These are phyloP conservation scores for Porphyrellus sp. DNA, from an alignment of 1,284 basidiomycete genomes.

Conservation along the genomic window DNA sequence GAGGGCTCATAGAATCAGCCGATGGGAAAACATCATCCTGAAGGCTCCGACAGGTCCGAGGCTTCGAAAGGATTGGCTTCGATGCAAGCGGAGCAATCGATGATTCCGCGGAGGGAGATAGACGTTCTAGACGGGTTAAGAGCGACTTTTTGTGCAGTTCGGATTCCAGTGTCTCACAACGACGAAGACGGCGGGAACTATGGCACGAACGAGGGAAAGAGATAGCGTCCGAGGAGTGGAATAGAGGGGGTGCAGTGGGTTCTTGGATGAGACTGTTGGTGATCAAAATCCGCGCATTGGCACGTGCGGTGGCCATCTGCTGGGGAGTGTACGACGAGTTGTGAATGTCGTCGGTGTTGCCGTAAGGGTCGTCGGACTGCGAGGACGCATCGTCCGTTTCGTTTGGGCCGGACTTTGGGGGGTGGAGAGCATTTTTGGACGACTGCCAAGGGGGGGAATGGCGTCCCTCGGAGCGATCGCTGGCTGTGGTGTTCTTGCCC, in stretches of 20 bases:
- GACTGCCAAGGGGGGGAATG: constrained; percentile 19
- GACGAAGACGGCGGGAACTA: constrained; percentile 37
- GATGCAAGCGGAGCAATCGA: constrained; percentile 50
- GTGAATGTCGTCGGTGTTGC: constrained; percentile 14
- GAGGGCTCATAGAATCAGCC: constrained; percentile 38
- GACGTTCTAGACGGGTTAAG: constrained; percentile 44
- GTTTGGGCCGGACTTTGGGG: constrained; percentile 19
- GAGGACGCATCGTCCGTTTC: constrained; percentile 24
- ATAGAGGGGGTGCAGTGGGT: constrained; percentile 50
- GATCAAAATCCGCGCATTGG: constrained; percentile 36
- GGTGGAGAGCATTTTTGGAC: constrained; percentile 10
- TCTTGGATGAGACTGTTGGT: constrained; percentile 41
- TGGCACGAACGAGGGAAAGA: constrained; percentile 67
- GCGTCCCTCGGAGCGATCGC: constrained; percentile 23
- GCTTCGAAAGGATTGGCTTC: constrained; percentile 34
- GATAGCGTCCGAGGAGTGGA: constrained; percentile 41
- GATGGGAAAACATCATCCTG: constrained; percentile 44
- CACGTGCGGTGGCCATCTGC: constrained; percentile 29
- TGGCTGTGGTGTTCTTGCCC: constrained; percentile 36
- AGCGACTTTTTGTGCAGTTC: constrained; percentile 51
- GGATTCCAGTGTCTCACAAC: constrained; percentile 42
- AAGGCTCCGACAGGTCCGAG: constrained; percentile 8
- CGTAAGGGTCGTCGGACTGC: constrained; percentile 32
- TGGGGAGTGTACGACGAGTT: constrained; percentile 8
- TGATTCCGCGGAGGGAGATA: constrained; percentile 44